Base-by-base conservation (phyloP, 495 filamentous ascomycete genomes). In the Venustampulla echinocandica region DNA sequence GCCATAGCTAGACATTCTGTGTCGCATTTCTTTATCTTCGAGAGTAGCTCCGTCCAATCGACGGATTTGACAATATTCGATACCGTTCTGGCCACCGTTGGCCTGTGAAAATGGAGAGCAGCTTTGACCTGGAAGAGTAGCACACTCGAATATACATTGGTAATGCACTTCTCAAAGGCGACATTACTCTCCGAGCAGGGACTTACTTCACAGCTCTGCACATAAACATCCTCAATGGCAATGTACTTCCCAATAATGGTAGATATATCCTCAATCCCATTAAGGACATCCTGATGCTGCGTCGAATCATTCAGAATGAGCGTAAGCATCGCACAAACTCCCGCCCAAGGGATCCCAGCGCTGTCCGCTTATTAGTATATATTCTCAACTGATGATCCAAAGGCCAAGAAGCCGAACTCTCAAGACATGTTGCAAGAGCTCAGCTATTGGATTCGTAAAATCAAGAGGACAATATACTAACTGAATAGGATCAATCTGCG, bases 401-500 rank as follows among this genome's bases (percentile, higher is more conserved):
- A 30, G 27, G n/a, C 27, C 7, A n/a, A 30, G 27, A n/a, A 30
- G 13, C 14, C 13, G 20, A 22, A 5, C 20, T 40, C 37, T 40
- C 20, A 20, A 11, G 13, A 40, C 14, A 9, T 21, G 20, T 40
- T 7, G 4, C 5, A n/a, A 30, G n/a, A 40, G 5, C 37, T 40
- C 37, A 22, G 20, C 15, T 40, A 2, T 19, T 19, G 5, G 17
- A 40, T 40, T 20, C 5, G 13, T 22, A 20, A 20, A 20, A 30
- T n/a, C 20, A 7, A 40, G 17, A 13, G 37, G 15, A 40, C 13
- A 40, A 20, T 36, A 20, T 9, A 40, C 37, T 40, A 22, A 44
- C 4, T 47, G 35, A 18, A 47, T 39, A 18, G 45, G 45, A 18
- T 47, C 45, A 25, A 47, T 39, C 33, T 47, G 45, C 18, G 45